Base-by-base conservation (phyloP, 1,284 basidiomycete species). In the Trichosporon coremiiforme region DNA sequence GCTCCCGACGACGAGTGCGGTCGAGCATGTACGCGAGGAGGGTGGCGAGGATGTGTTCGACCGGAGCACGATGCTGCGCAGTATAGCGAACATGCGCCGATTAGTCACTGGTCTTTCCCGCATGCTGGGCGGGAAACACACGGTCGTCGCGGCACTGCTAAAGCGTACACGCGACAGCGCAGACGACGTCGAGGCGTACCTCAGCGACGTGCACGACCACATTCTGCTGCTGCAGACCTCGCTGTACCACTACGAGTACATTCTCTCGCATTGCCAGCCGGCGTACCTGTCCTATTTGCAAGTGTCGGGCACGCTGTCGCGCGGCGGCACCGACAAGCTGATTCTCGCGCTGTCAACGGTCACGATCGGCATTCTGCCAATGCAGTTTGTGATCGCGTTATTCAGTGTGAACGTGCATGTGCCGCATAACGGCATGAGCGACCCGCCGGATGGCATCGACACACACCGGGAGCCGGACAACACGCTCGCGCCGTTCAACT, bases 201-300 rank as follows among this genome's bases (percentile, higher is more conserved):
- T 97, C 84, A 93, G 93, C 62, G 95, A 98, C 81, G 88, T 98
- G 3, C 92, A 95, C 86, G 94, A 98, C 84, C 95, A 98, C 82
- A 94, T 98, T 73, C 83, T 95, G 33, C 90, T 93, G 2, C 86
- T 98, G 73, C 91, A 95, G 76, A 90, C 92, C 75, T 89, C 93
- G 2, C 86, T 98, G 65, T 87, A 86, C n/a, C 91, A 96, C 80
- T 93, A 92, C 83, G 95, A 98, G 79, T 90, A 90, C 47, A 90
- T 94, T 82, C 86, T 98, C 29, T 90, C 90, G 70, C 90, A 96
- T 76, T 91, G 91, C 33, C 94, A 97, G 78, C 91, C 91, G 1
- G 89, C 89, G 0, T 97, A 96, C 81, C 85, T 96, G 13, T 88
- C 90, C 6, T 90, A 94, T 71, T 87, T 97, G 2, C 87, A 89